phyloP scores from a whole-genome alignment of 495 filamentous ascomycete genomes.

The Podospora pseudopauciseta region DNA sequence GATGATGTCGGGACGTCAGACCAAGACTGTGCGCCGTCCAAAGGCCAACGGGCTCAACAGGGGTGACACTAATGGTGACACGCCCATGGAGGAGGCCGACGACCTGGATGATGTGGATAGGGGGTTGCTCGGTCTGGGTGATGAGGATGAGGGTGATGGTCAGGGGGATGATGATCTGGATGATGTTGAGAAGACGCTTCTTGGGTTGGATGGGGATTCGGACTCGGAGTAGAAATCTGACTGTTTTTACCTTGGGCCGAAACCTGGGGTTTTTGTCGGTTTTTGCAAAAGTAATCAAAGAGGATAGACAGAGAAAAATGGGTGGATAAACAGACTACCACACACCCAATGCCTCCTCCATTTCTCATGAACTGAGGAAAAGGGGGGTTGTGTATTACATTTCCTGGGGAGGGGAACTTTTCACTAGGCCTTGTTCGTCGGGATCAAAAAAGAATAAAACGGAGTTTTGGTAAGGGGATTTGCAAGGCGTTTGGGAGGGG shows the following conservation, averaged over 20 bases:
- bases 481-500: not conserved
- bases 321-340: not conserved
- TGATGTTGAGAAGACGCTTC: constrained; percentile 49
- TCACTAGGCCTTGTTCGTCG: not conserved
- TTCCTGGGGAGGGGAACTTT: not conserved
- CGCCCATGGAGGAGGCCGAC: constrained; percentile 44
- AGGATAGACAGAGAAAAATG: not conserved
- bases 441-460: not conserved
- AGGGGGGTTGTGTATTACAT: not conserved
- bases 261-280: too few species aligned
- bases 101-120: constrained; percentile 53
- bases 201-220: constrained; percentile 45
- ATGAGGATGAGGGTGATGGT: constrained; percentile 32
- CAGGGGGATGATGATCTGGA: constrained; percentile 50
- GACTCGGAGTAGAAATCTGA: constrained; percentile 35
- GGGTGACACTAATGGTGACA: constrained; percentile 33
- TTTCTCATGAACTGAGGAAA: not conserved
- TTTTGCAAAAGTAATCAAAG: not conserved
- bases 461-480: not conserved
- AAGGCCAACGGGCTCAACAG: constrained; percentile 20
- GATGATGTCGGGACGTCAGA: constrained; percentile 12
- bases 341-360: not conserved
- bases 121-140: constrained; percentile 20
- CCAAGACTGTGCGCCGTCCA: constrained; percentile 8
- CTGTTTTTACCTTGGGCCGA: too few species aligned